phyloP scores from a whole-genome alignment of 108 stramenopile genomes.

The Pseudonitzschia pungens region DNA sequence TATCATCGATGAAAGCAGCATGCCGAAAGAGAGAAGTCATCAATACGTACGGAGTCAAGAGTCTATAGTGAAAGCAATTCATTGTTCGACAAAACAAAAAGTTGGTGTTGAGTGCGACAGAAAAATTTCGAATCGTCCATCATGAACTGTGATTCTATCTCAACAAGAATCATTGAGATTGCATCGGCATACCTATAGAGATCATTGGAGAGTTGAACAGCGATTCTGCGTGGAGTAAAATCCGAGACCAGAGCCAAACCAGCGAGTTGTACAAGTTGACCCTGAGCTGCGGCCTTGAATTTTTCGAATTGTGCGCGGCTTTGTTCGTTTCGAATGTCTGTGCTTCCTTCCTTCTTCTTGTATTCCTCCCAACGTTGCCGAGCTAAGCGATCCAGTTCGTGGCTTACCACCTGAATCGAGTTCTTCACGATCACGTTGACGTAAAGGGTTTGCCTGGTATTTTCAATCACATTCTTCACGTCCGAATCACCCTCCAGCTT shows the following conservation, averaged over 20 bases:
- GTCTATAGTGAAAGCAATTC: slow-evolving; percentile 17
- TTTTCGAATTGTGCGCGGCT: slow-evolving; percentile 46
- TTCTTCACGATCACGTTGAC: slow-evolving; percentile 83
- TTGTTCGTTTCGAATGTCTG: slow-evolving; percentile 19
- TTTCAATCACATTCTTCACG: slow-evolving; percentile 32
- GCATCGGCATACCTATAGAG: slow-evolving; percentile 52
- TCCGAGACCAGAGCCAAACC: slow-evolving; percentile 69
- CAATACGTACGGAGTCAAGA: slow-evolving; percentile 47
- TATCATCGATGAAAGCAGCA: background rate
- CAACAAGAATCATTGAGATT: background rate
- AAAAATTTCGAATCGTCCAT: background rate
- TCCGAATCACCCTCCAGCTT: slow-evolving; percentile 40
- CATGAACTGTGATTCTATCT: background rate
- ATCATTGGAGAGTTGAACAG: slow-evolving; percentile 80
- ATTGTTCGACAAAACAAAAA: slow-evolving; percentile 2
- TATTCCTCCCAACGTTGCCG: slow-evolving; percentile 65
- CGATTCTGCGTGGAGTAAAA: slow-evolving; percentile 67
- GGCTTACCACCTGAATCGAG: slow-evolving; percentile 68
- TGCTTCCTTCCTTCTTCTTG: slow-evolving; percentile 24
- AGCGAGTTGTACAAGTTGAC: slow-evolving; percentile 67
- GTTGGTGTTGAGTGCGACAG: background rate
- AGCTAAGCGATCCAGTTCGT: slow-evolving; percentile 75
- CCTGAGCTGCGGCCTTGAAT: slow-evolving; percentile 68
- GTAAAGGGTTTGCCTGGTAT: slow-evolving; percentile 56
- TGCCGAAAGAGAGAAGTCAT: background rate